phyloP scores from a whole-genome alignment of 495 filamentous ascomycete genomes.

The Clohesyomyces aquaticus region DNA sequence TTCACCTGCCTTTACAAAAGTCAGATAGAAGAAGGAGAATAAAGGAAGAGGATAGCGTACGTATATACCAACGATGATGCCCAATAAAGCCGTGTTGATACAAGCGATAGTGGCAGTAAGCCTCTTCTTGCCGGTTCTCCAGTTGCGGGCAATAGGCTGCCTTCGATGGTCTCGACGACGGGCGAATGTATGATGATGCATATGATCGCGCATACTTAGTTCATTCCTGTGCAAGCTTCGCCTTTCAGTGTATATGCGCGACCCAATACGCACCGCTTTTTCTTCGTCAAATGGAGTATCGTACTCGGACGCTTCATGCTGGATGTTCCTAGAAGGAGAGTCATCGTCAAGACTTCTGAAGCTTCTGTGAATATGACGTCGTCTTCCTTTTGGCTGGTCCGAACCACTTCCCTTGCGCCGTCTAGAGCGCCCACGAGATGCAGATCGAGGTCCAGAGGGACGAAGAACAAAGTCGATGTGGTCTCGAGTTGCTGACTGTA shows the following conservation, averaged over 20 bases:
- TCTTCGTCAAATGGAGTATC: constrained; percentile 15
- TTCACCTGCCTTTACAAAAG: constrained; percentile 58
- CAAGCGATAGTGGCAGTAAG: constrained; percentile 70
- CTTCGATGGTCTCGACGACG: constrained; percentile 37
- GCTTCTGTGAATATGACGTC: constrained; percentile 11
- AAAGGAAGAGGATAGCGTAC: constrained; percentile 43
- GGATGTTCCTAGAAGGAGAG: constrained; percentile 1
- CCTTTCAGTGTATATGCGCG: background rate
- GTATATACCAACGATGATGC: constrained; percentile 72
- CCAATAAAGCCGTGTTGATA: constrained; percentile 68
- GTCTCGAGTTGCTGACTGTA: constrained; percentile 15
- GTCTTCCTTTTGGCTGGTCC: background rate
- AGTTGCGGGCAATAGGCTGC: constrained; percentile 62
- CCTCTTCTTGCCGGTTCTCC: constrained; percentile 65
- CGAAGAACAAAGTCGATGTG: constrained; percentile 33
- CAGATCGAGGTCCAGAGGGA: constrained; percentile 2
- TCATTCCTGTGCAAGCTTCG: constrained; percentile 1
- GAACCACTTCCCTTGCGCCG: constrained; percentile 1
- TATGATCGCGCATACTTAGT: constrained; percentile 27
- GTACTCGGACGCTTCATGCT: constrained; percentile 1
- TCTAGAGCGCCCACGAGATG: constrained; percentile 18
- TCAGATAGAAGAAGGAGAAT: background rate
- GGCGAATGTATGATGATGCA: constrained; percentile 30
- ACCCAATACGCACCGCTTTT: background rate
- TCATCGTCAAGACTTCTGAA: constrained; percentile 7